Percentiles rank a stretch among this genome's conserved stretches.
phyloP scores from a whole-genome alignment of 352 stramenopile genomes.

The Peronospora farinosa region DNA sequence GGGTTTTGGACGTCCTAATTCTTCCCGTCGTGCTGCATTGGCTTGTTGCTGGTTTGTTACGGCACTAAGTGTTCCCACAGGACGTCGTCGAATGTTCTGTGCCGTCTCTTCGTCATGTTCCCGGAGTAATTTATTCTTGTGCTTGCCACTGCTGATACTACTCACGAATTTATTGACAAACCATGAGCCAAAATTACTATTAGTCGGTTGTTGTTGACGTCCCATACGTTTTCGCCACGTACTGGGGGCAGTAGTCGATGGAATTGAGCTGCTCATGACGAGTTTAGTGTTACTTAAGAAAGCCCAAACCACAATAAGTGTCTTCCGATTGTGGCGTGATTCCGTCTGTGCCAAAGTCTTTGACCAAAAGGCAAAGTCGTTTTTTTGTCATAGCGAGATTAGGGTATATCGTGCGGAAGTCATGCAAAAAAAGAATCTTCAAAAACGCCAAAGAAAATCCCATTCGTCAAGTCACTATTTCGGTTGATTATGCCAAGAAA shows the following conservation, averaged over 20 bases:
- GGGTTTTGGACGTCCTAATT: slow-evolving; percentile 28
- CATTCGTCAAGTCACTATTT: slow-evolving; percentile 11
- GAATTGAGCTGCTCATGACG: slow-evolving; percentile 25
- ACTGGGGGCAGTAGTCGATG: slow-evolving; percentile 8
- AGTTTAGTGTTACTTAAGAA: not conserved
- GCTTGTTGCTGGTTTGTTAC: slow-evolving; percentile 32
- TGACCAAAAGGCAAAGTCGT: slow-evolving; percentile 2
- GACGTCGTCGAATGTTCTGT: slow-evolving; percentile 33
- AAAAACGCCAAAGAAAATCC: slow-evolving; percentile 19
- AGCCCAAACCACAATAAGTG: slow-evolving; percentile 3
- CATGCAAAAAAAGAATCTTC: slow-evolving; percentile 9
- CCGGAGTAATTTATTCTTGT: slow-evolving; percentile 41
- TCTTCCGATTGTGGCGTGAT: slow-evolving; percentile 14
- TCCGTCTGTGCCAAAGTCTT: slow-evolving; percentile 12
- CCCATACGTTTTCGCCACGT: slow-evolving; percentile 49
- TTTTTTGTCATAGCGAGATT: slow-evolving; percentile 17
- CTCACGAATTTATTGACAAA: slow-evolving; percentile 56
- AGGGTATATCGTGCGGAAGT: not conserved
- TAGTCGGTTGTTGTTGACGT: slow-evolving; percentile 50
- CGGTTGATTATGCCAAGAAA: not conserved
- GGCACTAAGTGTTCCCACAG: slow-evolving; percentile 32
- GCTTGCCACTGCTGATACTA: slow-evolving; percentile 35
- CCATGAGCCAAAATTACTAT: slow-evolving; percentile 58
- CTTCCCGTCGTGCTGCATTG: slow-evolving; percentile 21
- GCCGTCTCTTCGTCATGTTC: slow-evolving; percentile 51